phyloP scores from a whole-genome alignment of 2,329 filamentous ascomycete species.

The Verticillium klebahnii region DNA sequence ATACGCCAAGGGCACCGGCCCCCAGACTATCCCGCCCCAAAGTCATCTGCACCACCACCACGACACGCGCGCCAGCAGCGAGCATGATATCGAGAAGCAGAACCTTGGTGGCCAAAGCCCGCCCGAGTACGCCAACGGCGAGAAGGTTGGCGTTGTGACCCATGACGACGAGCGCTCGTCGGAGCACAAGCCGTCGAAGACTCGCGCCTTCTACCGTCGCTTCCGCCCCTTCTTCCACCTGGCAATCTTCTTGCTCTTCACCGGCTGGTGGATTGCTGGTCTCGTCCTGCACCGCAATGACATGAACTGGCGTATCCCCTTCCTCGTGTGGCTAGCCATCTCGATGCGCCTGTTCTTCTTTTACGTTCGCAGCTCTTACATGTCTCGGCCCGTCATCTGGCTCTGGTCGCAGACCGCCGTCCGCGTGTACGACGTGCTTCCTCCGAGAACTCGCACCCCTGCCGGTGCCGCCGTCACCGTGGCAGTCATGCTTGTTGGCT shows the following conservation, averaged over 20 bases:
- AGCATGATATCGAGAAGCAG: slow-evolving; percentile 18
- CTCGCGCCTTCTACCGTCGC: slow-evolving; percentile 35
- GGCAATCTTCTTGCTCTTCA: slow-evolving; percentile 38
- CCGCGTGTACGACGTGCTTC: slow-evolving; percentile 56
- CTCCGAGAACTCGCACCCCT: slow-evolving; percentile 59
- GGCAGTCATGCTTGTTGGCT: slow-evolving; percentile 69
- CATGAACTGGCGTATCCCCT: slow-evolving; percentile 78
- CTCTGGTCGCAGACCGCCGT: slow-evolving; percentile 64
- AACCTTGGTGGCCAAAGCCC: slow-evolving; percentile 15
- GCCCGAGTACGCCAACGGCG: slow-evolving; percentile 34
- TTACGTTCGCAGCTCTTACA: slow-evolving; percentile 62
- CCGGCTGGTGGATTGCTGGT: slow-evolving; percentile 72
- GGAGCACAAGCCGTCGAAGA: slow-evolving; percentile 15
- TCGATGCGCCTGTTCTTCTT: slow-evolving; percentile 70
- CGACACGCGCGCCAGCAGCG: slow-evolving; percentile 30
- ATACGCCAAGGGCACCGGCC: slow-evolving; percentile 37
- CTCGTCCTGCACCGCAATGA: slow-evolving; percentile 68
- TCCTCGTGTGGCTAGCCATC: slow-evolving; percentile 74
- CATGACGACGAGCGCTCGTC: slow-evolving; percentile 16
- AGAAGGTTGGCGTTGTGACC: slow-evolving; percentile 30
- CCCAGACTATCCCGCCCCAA: slow-evolving; percentile 30
- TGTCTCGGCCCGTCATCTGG: slow-evolving; percentile 62
- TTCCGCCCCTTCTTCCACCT: slow-evolving; percentile 42
- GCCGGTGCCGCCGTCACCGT: slow-evolving; percentile 61
- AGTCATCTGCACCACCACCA: slow-evolving; percentile 20